Evolutionary conservation across 805 yeast species (phyloP).

Genomic region (Metahyphopichia silvanorum): DNA sequence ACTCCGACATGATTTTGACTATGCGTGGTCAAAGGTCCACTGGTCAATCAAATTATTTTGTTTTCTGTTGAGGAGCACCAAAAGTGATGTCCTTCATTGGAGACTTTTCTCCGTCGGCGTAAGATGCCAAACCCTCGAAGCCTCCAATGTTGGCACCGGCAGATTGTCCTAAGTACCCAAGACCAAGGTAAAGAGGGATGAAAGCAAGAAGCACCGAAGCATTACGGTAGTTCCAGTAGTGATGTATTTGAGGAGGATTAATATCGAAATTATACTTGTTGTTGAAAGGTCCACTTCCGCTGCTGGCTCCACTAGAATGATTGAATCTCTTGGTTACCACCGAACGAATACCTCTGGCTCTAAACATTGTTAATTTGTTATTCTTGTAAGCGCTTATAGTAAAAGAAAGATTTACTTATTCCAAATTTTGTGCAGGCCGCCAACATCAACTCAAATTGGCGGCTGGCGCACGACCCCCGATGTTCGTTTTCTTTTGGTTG

Average conservation of each 20-base stretch:
- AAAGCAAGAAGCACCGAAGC: constrained; percentile 34
- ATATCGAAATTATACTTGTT: constrained; percentile 41
- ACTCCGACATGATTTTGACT: too few relatives aligned
- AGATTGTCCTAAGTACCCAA: constrained; percentile 32
- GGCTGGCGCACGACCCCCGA: too few relatives aligned
- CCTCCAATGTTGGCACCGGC: constrained; percentile 26
- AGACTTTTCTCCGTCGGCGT: constrained; percentile 36
- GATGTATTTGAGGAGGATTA: constrained; percentile 44
- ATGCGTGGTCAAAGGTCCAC: too few relatives aligned
- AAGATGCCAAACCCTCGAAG: constrained; percentile 27
- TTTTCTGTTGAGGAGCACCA: constrained; percentile 36
- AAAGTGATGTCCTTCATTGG: constrained; percentile 35
- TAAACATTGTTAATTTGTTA: too few relatives aligned
- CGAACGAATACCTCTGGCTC: constrained; percentile 16
- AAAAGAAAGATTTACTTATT: too few relatives aligned
- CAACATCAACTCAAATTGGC: too few relatives aligned
- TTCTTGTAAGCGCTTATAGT: too few relatives aligned
- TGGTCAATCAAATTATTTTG: too few relatives aligned
- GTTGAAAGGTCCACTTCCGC: too few relatives aligned
- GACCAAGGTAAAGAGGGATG: constrained; percentile 33
- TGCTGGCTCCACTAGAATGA: constrained; percentile 13
- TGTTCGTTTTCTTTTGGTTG: too few relatives aligned
- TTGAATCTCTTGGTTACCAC: constrained; percentile 26
- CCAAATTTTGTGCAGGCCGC: too few relatives aligned
- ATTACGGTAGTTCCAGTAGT: constrained; percentile 42